These are phyloP conservation scores for Sarocladium strictum DNA, from an alignment of 2,329 filamentous ascomycete genomes.

Conservation along the genomic window DNA sequence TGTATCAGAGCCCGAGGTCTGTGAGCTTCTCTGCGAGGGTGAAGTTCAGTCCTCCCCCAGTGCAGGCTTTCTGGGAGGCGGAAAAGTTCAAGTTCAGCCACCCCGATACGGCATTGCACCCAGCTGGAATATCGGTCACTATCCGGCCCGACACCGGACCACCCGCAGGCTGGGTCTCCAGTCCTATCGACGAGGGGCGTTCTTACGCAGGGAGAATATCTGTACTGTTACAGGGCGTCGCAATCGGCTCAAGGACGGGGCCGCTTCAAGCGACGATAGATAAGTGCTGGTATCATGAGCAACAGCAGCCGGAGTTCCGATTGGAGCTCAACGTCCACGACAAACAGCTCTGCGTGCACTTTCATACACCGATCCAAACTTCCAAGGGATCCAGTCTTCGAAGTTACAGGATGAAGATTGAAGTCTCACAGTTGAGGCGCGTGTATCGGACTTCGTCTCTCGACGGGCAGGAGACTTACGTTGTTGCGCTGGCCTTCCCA, in stretches of 20 bases:
- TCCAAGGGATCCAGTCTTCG: constrained; percentile 12
- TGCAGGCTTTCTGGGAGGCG: constrained; percentile 41
- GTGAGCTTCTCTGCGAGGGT: constrained; percentile 34
- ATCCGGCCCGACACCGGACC: constrained; percentile 7
- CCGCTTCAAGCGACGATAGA: neutral
- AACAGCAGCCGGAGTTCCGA: neutral
- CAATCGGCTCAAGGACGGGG: neutral
- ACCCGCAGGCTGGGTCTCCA: constrained; percentile 15
- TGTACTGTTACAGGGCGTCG: constrained; percentile 26
- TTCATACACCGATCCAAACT: constrained; percentile 15
- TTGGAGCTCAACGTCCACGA: constrained; percentile 25
- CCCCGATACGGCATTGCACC: constrained; percentile 14
- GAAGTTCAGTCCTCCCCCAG: constrained; percentile 53
- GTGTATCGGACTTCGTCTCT: constrained; percentile 27
- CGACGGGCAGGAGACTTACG: constrained; percentile 29
- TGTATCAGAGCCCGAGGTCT: constrained; percentile 27
- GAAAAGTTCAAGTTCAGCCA: constrained; percentile 16
- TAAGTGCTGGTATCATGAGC: neutral
- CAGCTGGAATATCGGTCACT: constrained; percentile 17
- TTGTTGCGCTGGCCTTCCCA: constrained; percentile 43
- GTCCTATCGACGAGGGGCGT: constrained; percentile 15
- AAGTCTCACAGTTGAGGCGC: constrained; percentile 39
- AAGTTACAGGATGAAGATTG: constrained; percentile 36
- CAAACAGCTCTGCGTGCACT: constrained; percentile 24
- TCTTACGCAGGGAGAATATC: constrained; percentile 29